Evolutionary conservation across 345 rosid genomes (phyloP).

Genomic region (Mangifera indica): DNA sequence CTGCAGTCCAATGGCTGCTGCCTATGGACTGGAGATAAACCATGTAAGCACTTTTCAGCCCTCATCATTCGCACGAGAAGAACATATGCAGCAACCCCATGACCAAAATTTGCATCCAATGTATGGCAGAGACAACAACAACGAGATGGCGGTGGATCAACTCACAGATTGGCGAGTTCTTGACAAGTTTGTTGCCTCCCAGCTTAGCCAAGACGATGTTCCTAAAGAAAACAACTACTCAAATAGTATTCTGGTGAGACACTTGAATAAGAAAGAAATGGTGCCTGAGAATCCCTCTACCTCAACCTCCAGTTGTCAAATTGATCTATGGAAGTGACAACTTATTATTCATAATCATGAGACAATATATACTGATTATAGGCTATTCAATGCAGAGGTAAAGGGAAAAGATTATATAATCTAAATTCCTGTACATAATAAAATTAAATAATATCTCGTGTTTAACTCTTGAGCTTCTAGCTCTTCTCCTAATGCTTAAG

Average conservation of each 20-base stretch:
- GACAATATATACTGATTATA: slow-evolving; percentile 32
- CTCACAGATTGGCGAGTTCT: slow-evolving; percentile 73
- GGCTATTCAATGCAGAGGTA: slow-evolving; percentile 26
- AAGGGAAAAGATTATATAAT: slow-evolving; percentile 14
- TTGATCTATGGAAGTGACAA: slow-evolving; percentile 54
- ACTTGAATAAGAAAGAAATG: slow-evolving; percentile 37
- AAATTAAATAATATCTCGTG: slow-evolving; percentile 23
- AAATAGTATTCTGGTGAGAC: slow-evolving; percentile 26
- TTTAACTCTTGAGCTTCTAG: slow-evolving; percentile 22
- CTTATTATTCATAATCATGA: neutral
- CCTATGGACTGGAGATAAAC: slow-evolving; percentile 46
- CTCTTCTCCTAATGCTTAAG: slow-evolving; percentile 15
- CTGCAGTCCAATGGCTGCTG: slow-evolving; percentile 24
- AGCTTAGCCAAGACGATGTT: slow-evolving; percentile 62
- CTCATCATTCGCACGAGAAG: slow-evolving; percentile 36
- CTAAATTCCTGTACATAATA: slow-evolving; percentile 45
- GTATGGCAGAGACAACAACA: slow-evolving; percentile 16
- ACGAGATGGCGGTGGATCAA: slow-evolving; percentile 40
- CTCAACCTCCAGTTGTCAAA: slow-evolving; percentile 39
- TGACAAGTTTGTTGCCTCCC: slow-evolving; percentile 75
- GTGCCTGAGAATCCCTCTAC: slow-evolving; percentile 38
- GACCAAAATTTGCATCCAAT: slow-evolving; percentile 26
- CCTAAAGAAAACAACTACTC: slow-evolving; percentile 31
- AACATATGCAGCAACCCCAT: slow-evolving; percentile 31
- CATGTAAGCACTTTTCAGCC: slow-evolving; percentile 33